Evolutionary conservation across 1,284 basidiomycete genomes (phyloP), one percentile per base, ranked within the genome.

Genomic region (Fistulina hepatica): DNA sequence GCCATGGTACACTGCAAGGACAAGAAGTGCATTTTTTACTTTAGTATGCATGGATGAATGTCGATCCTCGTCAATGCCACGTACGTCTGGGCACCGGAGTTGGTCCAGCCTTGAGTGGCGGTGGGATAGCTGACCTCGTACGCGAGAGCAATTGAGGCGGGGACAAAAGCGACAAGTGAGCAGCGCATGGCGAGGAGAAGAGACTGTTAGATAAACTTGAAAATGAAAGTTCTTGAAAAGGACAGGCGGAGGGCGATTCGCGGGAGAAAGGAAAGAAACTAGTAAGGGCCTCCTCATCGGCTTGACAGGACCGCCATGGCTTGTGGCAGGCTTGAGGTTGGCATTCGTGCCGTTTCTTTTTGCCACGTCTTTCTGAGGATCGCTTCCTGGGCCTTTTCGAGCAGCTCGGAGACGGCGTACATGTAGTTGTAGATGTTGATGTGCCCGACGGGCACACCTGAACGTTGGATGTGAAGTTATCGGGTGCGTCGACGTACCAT

Each of bases 381-480:
- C 26, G 63, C 73, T 53, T 84, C 78, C 44, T 65, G 65, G 2
- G 82, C 80, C 32, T 61, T 73, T 36, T 94, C 89, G 17, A 95
- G 68, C 56, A 93, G 67, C 60, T 92, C 89, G 3, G 86, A 89
- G 21, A 94, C 56, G 0, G 92, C 91, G 73, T 83, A 94, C 70
- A 95, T 86, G 57, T 93, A 95, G 61, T 95, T 86, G 43, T 89
- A 81, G 0, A 89, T 89, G 52, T 92, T 88, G 35, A 92, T 71
- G 52, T 90, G 85, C 80, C 81, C 82, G 38, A 10, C 31, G 10
- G 33, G 13, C 34, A 19, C 26, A 19, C 21, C 28, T 34, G 15
- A 39, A 34, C 36, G 27, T n/a, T n/a, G n/a, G n/a, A 17, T 12
- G 3, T 12, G 9, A 9, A 20, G 16, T 25, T 19, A 30, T 13